Conservation (phyloP, 371 early-diverging fungal genomes). For the Mortierella sp. region DNA sequence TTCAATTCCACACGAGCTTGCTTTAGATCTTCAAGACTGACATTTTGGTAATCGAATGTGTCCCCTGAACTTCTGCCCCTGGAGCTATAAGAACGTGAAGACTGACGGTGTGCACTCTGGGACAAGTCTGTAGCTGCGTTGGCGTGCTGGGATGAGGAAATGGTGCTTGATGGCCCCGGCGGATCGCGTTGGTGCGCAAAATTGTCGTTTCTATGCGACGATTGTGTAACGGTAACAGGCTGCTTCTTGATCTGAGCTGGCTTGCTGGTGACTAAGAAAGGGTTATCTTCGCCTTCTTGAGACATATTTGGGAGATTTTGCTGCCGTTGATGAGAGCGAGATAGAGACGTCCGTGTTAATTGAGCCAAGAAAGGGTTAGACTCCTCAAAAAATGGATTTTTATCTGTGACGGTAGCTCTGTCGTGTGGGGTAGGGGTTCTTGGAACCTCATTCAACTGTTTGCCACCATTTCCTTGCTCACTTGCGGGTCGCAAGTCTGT, state of each 20-base stretch:
- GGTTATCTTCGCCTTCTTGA: constrained; percentile 12
- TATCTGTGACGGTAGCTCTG: not conserved
- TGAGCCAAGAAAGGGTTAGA: constrained; percentile 22
- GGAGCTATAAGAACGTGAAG: constrained; percentile 5
- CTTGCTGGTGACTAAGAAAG: constrained; percentile 16
- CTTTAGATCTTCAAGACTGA: constrained; percentile 24
- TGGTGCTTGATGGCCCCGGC: not conserved
- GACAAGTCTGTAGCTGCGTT: not conserved
- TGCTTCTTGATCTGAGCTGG: not conserved
- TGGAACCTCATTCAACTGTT: not conserved
- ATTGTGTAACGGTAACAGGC: not conserved
- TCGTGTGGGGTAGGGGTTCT: not conserved
- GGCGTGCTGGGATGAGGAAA: not conserved
- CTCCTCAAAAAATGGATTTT: constrained; percentile 18
- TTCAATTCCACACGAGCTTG: constrained; percentile 57
- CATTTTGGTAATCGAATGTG: constrained; percentile 11
- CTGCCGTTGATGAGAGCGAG: not conserved
- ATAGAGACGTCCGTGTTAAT: not conserved
- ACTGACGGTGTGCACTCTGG: not conserved
- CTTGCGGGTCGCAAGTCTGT: not conserved
- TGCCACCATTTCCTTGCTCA: constrained; percentile 12
- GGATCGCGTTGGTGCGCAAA: not conserved
- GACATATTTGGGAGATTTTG: not conserved
- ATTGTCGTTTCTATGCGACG: not conserved
- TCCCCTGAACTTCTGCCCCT: not conserved